Evolutionary conservation across 768 basidiomycete species (phyloP).

Genomic region (Coprinopsis sp.): DNA sequence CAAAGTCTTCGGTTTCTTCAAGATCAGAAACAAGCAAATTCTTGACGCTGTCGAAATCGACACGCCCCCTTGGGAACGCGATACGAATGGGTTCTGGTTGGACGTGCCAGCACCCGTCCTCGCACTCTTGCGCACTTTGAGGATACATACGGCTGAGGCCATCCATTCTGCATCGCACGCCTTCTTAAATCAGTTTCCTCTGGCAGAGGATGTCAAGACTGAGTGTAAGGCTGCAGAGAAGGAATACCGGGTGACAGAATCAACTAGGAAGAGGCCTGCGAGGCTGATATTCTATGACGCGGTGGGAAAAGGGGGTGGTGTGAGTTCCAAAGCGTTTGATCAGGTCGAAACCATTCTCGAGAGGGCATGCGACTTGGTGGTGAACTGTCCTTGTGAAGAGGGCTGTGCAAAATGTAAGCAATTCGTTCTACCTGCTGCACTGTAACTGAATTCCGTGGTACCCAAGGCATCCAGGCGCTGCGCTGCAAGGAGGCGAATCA

Average conservation of each 20-base stretch:
- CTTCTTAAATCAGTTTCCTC: conserved; percentile 68
- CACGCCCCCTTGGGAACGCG: conserved; percentile 70
- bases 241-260: conserved; percentile 52
- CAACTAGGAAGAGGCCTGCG: conserved; percentile 63
- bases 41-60: conserved; percentile 76
- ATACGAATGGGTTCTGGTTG: conserved; percentile 74
- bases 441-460: background rate
- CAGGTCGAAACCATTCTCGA: conserved; percentile 62
- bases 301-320: conserved; percentile 63
- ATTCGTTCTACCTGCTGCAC: background rate
- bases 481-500: conserved; percentile 66
- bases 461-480: conserved; percentile 69
- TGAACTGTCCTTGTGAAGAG: conserved; percentile 57
- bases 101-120: conserved; percentile 59
- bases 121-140: conserved; percentile 46
- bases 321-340: conserved; percentile 79
- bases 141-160: conserved; percentile 66
- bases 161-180: conserved; percentile 87
- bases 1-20: conserved; percentile 84
- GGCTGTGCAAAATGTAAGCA: conserved; percentile 69
- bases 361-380: conserved; percentile 53
- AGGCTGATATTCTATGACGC: conserved; percentile 79
- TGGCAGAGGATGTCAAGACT: conserved; percentile 66
- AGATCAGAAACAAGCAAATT: conserved; percentile 62
- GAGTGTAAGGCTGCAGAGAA: conserved; percentile 82